Evolutionary conservation across 2,329 filamentous ascomycete genomes (phyloP), one percentile per base, ranked within the genome.

Genomic region (Ustilaginoidea virens): DNA sequence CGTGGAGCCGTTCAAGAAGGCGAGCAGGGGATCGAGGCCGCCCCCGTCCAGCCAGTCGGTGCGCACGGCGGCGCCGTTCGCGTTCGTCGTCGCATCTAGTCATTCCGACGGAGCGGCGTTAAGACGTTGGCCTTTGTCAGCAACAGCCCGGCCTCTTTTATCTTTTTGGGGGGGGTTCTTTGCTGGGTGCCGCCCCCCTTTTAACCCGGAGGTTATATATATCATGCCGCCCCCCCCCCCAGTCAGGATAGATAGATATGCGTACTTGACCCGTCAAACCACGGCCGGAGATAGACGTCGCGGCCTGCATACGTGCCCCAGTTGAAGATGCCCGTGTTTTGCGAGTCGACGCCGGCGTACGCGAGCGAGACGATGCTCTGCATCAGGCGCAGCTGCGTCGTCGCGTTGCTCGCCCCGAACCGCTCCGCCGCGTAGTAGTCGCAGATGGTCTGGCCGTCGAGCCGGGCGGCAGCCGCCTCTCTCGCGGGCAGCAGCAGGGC

Each of bases 41-140:
- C 47, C 47, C n/a, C 43, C 46, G 30, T 50, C 45, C 5, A 49
- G 33, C 46, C 46, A 51, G 37, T 48, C 31, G 15, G 48, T 36
- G 5, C 31, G 35, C 7, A 40, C 37, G 3, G 44, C 34, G 28
- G 34, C 30, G 24, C 44, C 42, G 15, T 49, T 47, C 8, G 45
- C 25, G 22, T 48, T 49, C 9, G 47, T 43, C 7, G 44, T 44
- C 7, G 39, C 36, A 16, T 33, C 39, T 40, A 18, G 8, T 25
- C 8, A 21, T n/a, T 17, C 8, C 17, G 10, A 15, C 11, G 12
- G 3, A 8, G n/a, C n/a, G n/a, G n/a, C n/a, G n/a, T n/a, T n/a
- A n/a, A n/a, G n/a, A n/a, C n/a, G n/a, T n/a, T 3, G 22, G 28
- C 12, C 11, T 10, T 7, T 5, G 11, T 13, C 15, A 23, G 16